These are phyloP conservation scores for Lolium perenne DNA, from an alignment of 176 grass and related monocot genomes.

Conservation along the genomic window DNA sequence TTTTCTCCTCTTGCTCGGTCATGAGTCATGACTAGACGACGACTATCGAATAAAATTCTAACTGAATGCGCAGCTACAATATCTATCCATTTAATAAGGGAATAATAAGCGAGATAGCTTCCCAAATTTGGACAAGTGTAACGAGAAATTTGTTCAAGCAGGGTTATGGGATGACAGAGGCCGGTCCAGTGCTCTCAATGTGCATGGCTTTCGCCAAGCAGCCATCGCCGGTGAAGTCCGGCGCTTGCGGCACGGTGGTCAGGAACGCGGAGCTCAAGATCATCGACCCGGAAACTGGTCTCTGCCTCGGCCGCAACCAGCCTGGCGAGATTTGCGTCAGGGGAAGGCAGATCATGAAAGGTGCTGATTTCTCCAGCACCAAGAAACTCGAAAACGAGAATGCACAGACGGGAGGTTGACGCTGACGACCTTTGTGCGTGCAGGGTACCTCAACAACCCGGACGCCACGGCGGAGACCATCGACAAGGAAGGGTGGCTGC, in stretches of 20 bases:
- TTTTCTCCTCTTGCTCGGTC: neutral
- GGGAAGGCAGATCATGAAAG: constrained; percentile 93
- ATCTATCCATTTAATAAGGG: neutral
- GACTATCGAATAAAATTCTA: neutral
- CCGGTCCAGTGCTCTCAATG: constrained; percentile 86
- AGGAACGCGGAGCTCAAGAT: constrained; percentile 90
- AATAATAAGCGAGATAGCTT: neutral
- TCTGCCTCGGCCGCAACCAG: constrained; percentile 57
- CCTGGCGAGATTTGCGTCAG: constrained; percentile 87
- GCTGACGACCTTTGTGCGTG: neutral
- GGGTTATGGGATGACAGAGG: constrained; percentile 90
- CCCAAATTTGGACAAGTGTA: neutral
- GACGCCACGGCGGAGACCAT: constrained; percentile 74
- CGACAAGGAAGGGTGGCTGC: constrained; percentile 82
- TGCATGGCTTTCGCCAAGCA: constrained; percentile 93
- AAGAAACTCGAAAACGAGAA: too few species aligned
- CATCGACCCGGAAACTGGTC: constrained; percentile 65
- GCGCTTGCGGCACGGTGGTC: constrained; percentile 86
- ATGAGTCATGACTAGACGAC: neutral
- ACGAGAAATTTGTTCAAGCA: constrained; percentile 27
- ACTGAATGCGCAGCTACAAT: neutral
- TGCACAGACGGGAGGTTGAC: neutral
- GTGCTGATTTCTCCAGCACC: constrained; percentile 29
- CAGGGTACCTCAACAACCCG: constrained; percentile 88
- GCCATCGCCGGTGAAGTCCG: constrained; percentile 70